Conservation (phyloP, 148 eudicot species). For the Rhododendron henanense region DNA sequence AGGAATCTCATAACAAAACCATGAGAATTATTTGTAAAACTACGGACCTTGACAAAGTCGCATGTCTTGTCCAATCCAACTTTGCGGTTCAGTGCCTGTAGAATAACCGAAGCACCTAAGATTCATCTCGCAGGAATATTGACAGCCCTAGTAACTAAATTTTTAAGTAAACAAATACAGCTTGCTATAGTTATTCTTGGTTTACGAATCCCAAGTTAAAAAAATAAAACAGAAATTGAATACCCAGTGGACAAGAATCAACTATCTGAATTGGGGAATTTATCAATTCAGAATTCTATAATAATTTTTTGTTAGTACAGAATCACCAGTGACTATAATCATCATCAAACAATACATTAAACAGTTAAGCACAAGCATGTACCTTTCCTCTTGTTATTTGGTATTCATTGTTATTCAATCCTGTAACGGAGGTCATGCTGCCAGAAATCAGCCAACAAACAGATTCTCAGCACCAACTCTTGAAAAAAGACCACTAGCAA, state of each 20-base stretch:
- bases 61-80: conserved; percentile 83
- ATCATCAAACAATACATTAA: neutral
- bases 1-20: neutral
- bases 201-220: neutral
- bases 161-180: neutral
- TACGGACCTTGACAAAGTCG: conserved; percentile 69
- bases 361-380: neutral
- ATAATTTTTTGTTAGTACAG: neutral
- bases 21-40: neutral
- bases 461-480: conserved; percentile 16
- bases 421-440: conserved; percentile 87
- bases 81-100: conserved; percentile 65
- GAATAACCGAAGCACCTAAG: neutral
- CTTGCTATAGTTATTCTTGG: neutral
- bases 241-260: neutral
- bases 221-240: neutral
- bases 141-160: neutral
- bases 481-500: neutral
- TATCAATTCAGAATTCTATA: neutral
- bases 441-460: conserved; percentile 17
- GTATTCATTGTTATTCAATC: conserved; percentile 93
- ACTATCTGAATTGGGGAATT: neutral
- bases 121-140: neutral
- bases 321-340: neutral
- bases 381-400: conserved; percentile 98